phyloP scores from a whole-genome alignment of 2,329 filamentous ascomycete species.

The Pseudogymnoascus sp. region DNA sequence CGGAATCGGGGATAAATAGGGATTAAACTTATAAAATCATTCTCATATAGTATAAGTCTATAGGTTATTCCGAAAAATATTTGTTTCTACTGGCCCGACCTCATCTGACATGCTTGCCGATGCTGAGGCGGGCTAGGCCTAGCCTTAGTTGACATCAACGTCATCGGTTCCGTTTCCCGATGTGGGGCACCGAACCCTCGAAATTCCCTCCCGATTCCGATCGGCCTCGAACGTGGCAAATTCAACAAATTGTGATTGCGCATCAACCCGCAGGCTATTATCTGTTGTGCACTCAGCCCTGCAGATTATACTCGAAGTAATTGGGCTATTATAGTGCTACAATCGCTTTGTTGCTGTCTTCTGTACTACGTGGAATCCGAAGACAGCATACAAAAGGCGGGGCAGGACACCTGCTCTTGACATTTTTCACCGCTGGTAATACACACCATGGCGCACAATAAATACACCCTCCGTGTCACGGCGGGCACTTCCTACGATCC shows the following conservation, averaged over 20 bases:
- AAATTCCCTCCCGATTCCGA: neutral
- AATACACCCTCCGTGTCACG: slow-evolving; percentile 72
- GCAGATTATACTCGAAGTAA: neutral
- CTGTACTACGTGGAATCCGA: neutral
- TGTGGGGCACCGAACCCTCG: slow-evolving; percentile 3
- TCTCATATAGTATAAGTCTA: neutral
- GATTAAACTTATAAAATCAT: neutral
- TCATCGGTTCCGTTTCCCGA: slow-evolving; percentile 3
- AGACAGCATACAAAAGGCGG: neutral
- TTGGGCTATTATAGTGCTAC: neutral
- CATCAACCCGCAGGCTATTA: neutral
- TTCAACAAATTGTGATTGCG: neutral
- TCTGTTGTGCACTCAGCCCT: neutral
- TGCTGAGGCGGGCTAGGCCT: neutral
- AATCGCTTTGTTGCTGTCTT: neutral
- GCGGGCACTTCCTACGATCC: slow-evolving; percentile 71
- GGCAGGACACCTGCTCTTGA: neutral
- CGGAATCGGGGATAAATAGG: neutral
- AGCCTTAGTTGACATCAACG: neutral
- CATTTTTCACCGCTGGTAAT: slow-evolving; percentile 2
- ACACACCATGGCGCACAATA: slow-evolving; percentile 52
- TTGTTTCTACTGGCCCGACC: neutral
- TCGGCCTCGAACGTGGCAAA: neutral
- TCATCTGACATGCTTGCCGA: neutral
- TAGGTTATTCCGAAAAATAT: neutral